Base-by-base conservation (phyloP, 192 early-diverging fungal species). In the Gamsiella multidivaricata region DNA sequence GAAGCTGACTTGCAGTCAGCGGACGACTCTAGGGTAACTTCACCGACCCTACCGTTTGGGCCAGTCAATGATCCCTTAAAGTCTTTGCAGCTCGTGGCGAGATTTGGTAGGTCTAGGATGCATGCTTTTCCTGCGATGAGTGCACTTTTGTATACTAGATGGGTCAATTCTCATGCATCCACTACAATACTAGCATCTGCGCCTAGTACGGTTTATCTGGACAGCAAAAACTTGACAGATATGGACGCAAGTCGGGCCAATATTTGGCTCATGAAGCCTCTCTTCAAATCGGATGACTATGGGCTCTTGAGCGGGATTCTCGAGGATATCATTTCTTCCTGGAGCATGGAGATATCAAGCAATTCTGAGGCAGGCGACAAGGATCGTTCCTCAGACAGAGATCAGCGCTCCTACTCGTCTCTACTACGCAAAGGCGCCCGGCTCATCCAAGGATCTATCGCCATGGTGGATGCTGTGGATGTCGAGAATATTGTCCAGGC, bases 211-310 rank as follows among this genome's bases (percentile, higher is more conserved):
- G 59, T 75, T 5, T 82, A 83, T 54, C 41, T 69, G 20, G 79
- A 84, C 31, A 79, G 79, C 34, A 79, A 82, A 23, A 53, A 81
- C 34, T 42, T 80, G 23, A 75, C 72, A 5, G 81, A 88, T 34
- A 86, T 88, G 85, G 87, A 88, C 56, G 85, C 87, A 3, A 69
- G 80, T 37, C 63, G 72, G 28, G 85, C 87, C 32, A 79, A 69
- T 7, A 70, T 81, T n/a, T 88, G 87, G 87, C 47, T 55, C 0
- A 22, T 88, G 18, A 68, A 55, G 12, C 63, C 74, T 8, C 67
- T 65, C 26, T 83, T 88, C 63, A 65, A 63, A 15, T 41, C 50
- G 25, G 80, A 65, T 17, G 59, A 65, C 45, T 61, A 86, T 33
- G 70, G 75, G 1, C 55, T 82, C 2, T 57, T 88, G 45, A 79